A percentile compares a stretch with the other conserved stretches of the same genome.
phyloP scores from a whole-genome alignment of 768 basidiomycete genomes.

The Russula dissimulans region DNA sequence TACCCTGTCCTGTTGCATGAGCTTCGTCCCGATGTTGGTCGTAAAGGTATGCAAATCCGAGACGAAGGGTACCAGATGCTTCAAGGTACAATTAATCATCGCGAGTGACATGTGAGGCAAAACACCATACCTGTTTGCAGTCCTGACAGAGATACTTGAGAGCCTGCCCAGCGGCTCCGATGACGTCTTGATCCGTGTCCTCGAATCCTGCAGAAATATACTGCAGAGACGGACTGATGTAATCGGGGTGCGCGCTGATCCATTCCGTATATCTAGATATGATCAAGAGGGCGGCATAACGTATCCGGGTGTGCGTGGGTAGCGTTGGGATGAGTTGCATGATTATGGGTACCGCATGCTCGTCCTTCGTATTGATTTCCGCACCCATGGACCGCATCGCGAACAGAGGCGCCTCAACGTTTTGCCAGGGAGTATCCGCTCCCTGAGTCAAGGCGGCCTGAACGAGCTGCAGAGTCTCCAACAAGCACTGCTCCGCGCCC shows the following conservation, averaged over 20 bases:
- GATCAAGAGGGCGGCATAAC: constrained; percentile 91
- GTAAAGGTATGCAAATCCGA: constrained; percentile 89
- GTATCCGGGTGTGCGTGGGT: constrained; percentile 83
- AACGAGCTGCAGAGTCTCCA: constrained; percentile 74
- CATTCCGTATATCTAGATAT: constrained; percentile 95
- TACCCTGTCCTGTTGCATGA: constrained; percentile 78
- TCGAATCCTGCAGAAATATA: constrained; percentile 93
- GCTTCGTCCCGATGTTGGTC: constrained; percentile 63
- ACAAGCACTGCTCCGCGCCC: constrained; percentile 75
- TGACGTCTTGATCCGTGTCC: constrained; percentile 68
- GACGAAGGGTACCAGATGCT: constrained; percentile 89
- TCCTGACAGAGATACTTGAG: constrained; percentile 96
- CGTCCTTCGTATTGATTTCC: constrained; percentile 75
- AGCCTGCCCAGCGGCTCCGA: constrained; percentile 90
- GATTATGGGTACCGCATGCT: constrained; percentile 86
- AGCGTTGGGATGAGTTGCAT: constrained; percentile 90
- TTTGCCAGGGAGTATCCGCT: constrained; percentile 73
- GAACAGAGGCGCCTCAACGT: constrained; percentile 94
- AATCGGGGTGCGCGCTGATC: constrained; percentile 83
- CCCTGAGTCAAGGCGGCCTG: constrained; percentile 58
- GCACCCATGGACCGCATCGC: constrained; percentile 98
- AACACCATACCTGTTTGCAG: constrained; percentile 66
- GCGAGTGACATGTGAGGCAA: not conserved
- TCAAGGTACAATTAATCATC: constrained; percentile 14
- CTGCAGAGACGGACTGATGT: constrained; percentile 76